Percentiles rank a stretch among this genome's conserved stretches.
Conservation (phyloP, 2,329 filamentous ascomycete species). For the Pyrenophora seminiperda region DNA sequence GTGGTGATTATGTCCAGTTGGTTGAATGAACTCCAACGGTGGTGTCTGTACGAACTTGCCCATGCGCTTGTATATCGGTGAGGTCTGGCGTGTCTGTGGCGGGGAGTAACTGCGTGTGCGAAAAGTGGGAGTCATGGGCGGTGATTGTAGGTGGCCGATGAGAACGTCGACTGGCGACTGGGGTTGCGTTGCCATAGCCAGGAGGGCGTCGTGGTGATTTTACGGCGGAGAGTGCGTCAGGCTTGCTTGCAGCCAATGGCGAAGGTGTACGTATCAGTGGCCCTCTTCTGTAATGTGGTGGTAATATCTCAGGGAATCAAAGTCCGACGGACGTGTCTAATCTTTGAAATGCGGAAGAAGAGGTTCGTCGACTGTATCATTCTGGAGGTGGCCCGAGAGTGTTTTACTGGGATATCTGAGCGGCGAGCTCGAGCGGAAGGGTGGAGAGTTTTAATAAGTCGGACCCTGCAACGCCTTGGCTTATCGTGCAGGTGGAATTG, state of each 20-base stretch:
- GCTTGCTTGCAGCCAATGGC: conserved; percentile 36
- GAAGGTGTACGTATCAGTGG: conserved; percentile 38
- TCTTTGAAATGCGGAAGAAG: conserved; percentile 40
- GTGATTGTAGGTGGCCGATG: conserved; percentile 43
- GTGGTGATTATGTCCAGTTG: conserved; percentile 41
- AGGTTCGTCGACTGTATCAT: conserved; percentile 50
- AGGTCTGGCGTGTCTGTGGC: conserved; percentile 39
- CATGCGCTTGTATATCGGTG: conserved; percentile 44
- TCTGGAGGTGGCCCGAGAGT: conserved; percentile 42
- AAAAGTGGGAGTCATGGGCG: conserved; percentile 45
- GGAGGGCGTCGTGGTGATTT: conserved; percentile 28
- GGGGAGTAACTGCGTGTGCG: conserved; percentile 36
- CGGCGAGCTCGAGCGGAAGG: conserved; percentile 41
- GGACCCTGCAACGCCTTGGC: conserved; percentile 47
- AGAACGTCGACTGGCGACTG: conserved; percentile 36
- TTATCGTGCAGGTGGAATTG: conserved; percentile 45
- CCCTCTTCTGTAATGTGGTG: conserved; percentile 20
- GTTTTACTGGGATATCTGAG: conserved; percentile 41
- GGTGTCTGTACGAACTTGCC: conserved; percentile 43
- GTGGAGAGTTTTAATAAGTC: conserved; percentile 46
- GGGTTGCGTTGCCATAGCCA: conserved; percentile 42
- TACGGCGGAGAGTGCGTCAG: conserved; percentile 40
- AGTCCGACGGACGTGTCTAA: conserved; percentile 38
- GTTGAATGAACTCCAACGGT: conserved; percentile 46
- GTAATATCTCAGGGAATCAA: conserved; percentile 40